Evolutionary conservation across 1,139 yeast genomes (phyloP).

Genomic region (Candida sp.): DNA sequence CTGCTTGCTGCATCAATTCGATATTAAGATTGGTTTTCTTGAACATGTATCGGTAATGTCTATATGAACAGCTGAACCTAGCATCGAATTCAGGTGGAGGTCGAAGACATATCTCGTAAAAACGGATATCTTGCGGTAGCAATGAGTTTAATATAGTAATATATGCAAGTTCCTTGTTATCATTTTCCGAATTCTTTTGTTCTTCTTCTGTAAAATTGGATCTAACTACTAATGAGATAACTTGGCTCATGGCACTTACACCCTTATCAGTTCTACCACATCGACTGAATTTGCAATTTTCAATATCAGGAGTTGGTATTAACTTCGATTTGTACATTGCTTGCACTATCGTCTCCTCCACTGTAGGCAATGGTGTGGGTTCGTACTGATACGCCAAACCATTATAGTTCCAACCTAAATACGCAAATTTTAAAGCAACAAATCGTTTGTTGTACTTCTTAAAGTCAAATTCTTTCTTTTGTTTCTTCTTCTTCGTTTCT

Average conservation of each 20-base stretch:
- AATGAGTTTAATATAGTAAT: slow-evolving; percentile 69
- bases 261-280: slow-evolving; percentile 98
- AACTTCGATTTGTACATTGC: slow-evolving; percentile 70
- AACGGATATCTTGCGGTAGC: slow-evolving; percentile 75
- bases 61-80: slow-evolving; percentile 76
- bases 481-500: slow-evolving; percentile 13
- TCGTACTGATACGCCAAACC: slow-evolving; percentile 84
- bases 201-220: slow-evolving; percentile 58
- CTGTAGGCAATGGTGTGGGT: slow-evolving; percentile 79
- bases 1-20: slow-evolving; percentile 68
- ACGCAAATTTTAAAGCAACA: slow-evolving; percentile 80
- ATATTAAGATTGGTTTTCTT: slow-evolving; percentile 52
- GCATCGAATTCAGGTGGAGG: slow-evolving; percentile 90
- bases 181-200: slow-evolving; percentile 54
- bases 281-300: slow-evolving; percentile 69
- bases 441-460: slow-evolving; percentile 62
- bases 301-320: slow-evolving; percentile 59
- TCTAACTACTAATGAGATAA: slow-evolving; percentile 74
- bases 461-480: slow-evolving; percentile 61
- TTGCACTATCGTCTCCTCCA: slow-evolving; percentile 71
- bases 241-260: slow-evolving; percentile 96
- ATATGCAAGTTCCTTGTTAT: slow-evolving; percentile 71
- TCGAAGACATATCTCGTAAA: slow-evolving; percentile 78
- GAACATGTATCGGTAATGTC: slow-evolving; percentile 88
- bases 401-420: slow-evolving; percentile 90